Evolutionary conservation across 345 rosid genomes (phyloP).

Genomic region (Luvunga scandens): DNA sequence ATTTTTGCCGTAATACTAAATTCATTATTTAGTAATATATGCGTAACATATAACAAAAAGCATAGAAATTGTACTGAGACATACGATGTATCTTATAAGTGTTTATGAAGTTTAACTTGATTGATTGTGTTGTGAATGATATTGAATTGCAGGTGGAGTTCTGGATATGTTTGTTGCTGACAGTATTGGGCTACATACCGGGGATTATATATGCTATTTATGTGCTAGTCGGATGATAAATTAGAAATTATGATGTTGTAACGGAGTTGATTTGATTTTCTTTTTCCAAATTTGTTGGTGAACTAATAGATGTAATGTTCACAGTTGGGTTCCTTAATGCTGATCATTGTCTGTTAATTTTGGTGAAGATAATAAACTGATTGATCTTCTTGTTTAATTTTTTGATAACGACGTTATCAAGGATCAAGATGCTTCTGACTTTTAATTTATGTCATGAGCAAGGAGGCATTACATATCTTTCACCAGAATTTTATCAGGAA

Average conservation of each 20-base stretch:
- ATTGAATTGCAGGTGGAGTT: constrained; percentile 67
- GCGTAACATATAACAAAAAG: not conserved
- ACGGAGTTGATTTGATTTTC: too few species aligned
- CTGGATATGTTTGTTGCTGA: constrained; percentile 82
- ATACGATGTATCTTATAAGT: not conserved
- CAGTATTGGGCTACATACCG: constrained; percentile 73
- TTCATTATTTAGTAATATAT: not conserved
- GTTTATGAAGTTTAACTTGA: not conserved
- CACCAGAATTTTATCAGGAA: too few species aligned
- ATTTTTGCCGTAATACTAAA: not conserved
- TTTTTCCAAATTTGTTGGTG: too few species aligned
- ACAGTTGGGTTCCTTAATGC: too few species aligned
- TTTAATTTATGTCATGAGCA: too few species aligned
- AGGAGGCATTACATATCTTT: too few species aligned
- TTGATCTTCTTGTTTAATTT: too few species aligned
- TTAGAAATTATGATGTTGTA: not conserved
- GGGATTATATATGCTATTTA: constrained; percentile 87
- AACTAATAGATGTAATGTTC: not conserved
- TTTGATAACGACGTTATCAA: too few species aligned
- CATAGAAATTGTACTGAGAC: too few species aligned
- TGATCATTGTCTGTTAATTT: too few species aligned
- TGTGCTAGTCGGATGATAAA: constrained; percentile 60
- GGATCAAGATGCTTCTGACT: too few species aligned
- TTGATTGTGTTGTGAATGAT: not conserved
- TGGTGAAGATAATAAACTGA: too few species aligned